phyloP scores from a whole-genome alignment of 495 filamentous ascomycete species.

The Penicillium longicatenatum region DNA sequence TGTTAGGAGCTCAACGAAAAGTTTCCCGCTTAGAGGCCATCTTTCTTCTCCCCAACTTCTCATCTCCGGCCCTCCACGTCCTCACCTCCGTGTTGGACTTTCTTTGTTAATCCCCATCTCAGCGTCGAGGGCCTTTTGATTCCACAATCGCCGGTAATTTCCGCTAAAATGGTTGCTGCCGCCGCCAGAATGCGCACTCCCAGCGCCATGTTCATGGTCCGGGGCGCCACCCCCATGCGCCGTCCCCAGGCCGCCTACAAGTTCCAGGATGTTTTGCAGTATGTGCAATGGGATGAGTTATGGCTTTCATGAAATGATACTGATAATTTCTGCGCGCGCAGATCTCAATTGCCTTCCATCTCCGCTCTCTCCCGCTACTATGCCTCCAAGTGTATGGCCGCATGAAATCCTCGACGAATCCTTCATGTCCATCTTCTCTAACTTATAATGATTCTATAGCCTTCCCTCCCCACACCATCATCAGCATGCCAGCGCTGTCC shows the following conservation, averaged over 20 bases:
- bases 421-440: conserved; percentile 5
- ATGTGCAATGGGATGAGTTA: conserved; percentile 17
- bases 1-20: conserved; percentile 47
- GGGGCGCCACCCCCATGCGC: conserved; percentile 45
- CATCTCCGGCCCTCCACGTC: conserved; percentile 33
- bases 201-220: conserved; percentile 47
- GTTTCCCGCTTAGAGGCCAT: conserved; percentile 34
- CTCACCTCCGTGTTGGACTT: conserved; percentile 13
- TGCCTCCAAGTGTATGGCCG: conserved; percentile 71
- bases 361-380: conserved; percentile 70
- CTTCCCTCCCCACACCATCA: conserved; percentile 89
- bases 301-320: conserved; percentile 11
- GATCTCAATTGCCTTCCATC: conserved; percentile 54
- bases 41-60: conserved; percentile 36
- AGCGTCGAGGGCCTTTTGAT: conserved; percentile 30
- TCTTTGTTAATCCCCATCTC: conserved; percentile 22
- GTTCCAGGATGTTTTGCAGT: conserved; percentile 47
- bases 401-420: conserved; percentile 11
- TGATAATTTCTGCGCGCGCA: conserved; percentile 27
- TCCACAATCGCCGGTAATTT: conserved; percentile 32
- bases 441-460: conserved; percentile 44
- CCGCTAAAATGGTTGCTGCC: conserved; percentile 47
- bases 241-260: conserved; percentile 47
- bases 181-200: conserved; percentile 51
- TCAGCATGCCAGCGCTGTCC: conserved; percentile 97